Evolutionary conservation across 257 asterid genomes (phyloP).

Genomic region (Prunella vulgaris): DNA sequence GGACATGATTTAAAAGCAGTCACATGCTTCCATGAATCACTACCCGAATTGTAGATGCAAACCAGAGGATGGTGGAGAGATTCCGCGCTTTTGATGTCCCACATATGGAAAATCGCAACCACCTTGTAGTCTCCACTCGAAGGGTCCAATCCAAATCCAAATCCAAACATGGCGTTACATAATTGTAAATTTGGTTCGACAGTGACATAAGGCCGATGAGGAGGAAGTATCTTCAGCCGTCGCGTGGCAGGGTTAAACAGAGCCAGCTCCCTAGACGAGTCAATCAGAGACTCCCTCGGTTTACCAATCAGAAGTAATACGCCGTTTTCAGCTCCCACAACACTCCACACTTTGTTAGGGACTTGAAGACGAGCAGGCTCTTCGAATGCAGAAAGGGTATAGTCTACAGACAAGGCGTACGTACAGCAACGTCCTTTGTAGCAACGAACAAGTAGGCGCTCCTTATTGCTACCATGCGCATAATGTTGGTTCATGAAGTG

Average conservation of each 20-base stretch:
- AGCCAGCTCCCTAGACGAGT: slow-evolving; percentile 20
- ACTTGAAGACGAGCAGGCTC: slow-evolving; percentile 33
- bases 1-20: slow-evolving; percentile 6
- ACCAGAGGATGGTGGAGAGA: slow-evolving; percentile 21
- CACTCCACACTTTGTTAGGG: slow-evolving; percentile 14
- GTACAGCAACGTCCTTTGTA: slow-evolving; percentile 4
- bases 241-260: slow-evolving; percentile 39
- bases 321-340: slow-evolving; percentile 47
- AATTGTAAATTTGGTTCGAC: slow-evolving; percentile 12
- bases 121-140: slow-evolving; percentile 31
- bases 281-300: too few relatives aligned
- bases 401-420: slow-evolving; percentile 26
- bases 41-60: slow-evolving; percentile 29
- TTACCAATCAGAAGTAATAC: slow-evolving; percentile 22
- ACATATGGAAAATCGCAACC: slow-evolving; percentile 28
- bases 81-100: too few relatives aligned
- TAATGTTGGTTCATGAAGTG: slow-evolving; percentile 30
- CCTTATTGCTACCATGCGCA: slow-evolving; percentile 16
- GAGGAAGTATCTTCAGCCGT: slow-evolving; percentile 36
- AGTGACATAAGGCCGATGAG: too few relatives aligned
- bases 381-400: background rate
- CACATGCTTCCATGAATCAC: slow-evolving; percentile 34
- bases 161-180: too few relatives aligned
- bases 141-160: slow-evolving; percentile 43
- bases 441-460: slow-evolving; percentile 31